Conservation (phyloP, 305 asterid genomes). For the Euphrasia arctica region DNA sequence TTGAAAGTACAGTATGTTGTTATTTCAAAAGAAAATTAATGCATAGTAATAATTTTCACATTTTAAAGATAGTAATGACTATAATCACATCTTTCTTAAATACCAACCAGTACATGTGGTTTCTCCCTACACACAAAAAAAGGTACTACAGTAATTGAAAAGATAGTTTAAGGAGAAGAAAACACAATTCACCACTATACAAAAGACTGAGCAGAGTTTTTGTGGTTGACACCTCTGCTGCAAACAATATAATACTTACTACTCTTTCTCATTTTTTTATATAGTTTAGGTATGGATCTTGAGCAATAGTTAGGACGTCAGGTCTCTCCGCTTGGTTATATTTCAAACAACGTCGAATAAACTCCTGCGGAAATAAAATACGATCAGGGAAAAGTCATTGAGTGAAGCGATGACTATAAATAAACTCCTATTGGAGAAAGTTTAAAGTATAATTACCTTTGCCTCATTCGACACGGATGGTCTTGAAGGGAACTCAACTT, state of each 20-base stretch:
- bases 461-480: constrained; percentile 93
- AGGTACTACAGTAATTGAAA: not conserved
- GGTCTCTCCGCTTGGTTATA: constrained; percentile 94
- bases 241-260: not conserved
- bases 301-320: constrained; percentile 78
- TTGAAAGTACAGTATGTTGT: too few species aligned
- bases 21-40: too few species aligned
- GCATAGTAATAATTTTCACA: too few species aligned
- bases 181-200: constrained; percentile 35
- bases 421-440: too few species aligned
- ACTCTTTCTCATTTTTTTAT: constrained; percentile 54
- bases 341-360: constrained; percentile 88
- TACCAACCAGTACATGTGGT: constrained; percentile 10
- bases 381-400: not conserved
- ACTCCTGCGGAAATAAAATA: constrained; percentile 54
- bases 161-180: not conserved
- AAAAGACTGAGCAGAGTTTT: constrained; percentile 29
- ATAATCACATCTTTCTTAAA: constrained; percentile 2
- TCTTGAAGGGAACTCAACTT: constrained; percentile 90
- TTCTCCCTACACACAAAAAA: not conserved
- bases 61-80: too few species aligned
- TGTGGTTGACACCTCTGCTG: constrained; percentile 16
- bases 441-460: constrained; percentile 41
- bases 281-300: constrained; percentile 77
- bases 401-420: too few species aligned